Conservation (phyloP, 352 stramenopile species). For the Pythium sp. region DNA sequence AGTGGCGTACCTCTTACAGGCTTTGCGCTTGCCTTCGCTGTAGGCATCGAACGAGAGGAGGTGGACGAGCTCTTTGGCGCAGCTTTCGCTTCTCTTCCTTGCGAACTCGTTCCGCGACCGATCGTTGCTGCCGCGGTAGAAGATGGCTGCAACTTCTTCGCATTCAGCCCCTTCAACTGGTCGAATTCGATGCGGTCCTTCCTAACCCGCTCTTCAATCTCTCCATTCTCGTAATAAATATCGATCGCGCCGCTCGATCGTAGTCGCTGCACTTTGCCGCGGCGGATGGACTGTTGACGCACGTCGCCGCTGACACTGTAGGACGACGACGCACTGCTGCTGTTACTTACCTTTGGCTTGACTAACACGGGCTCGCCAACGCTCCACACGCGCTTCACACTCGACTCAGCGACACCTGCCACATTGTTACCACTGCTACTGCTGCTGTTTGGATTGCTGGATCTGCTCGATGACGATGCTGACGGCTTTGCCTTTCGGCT, state of each 20-base stretch:
- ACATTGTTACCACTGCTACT: neutral
- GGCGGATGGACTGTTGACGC: constrained; percentile 17
- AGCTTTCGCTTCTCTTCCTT: constrained; percentile 10
- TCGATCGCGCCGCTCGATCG: constrained; percentile 45
- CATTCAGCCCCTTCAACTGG: neutral
- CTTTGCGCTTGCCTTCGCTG: constrained; percentile 11
- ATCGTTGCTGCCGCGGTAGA: neutral
- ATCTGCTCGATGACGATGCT: constrained; percentile 6
- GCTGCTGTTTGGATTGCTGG: neutral
- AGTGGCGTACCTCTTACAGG: neutral
- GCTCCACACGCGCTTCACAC: constrained; percentile 12
- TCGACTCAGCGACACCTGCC: neutral
- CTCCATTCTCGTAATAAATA: constrained; percentile 50
- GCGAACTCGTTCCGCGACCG: neutral
- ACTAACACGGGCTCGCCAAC: constrained; percentile 33
- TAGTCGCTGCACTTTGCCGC: constrained; percentile 42
- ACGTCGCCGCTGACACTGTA: neutral
- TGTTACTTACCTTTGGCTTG: constrained; percentile 16
- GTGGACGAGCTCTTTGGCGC: constrained; percentile 14
- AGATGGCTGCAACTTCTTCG: constrained; percentile 7
- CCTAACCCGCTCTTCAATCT: constrained; percentile 42
- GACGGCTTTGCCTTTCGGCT: constrained; percentile 15
- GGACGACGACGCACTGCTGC: neutral
- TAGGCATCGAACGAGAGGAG: neutral
- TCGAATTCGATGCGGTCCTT: constrained; percentile 32